These are phyloP conservation scores for Chlorella sp. DNA, from an alignment of 139 green algal genomes.

Conservation along the genomic window DNA sequence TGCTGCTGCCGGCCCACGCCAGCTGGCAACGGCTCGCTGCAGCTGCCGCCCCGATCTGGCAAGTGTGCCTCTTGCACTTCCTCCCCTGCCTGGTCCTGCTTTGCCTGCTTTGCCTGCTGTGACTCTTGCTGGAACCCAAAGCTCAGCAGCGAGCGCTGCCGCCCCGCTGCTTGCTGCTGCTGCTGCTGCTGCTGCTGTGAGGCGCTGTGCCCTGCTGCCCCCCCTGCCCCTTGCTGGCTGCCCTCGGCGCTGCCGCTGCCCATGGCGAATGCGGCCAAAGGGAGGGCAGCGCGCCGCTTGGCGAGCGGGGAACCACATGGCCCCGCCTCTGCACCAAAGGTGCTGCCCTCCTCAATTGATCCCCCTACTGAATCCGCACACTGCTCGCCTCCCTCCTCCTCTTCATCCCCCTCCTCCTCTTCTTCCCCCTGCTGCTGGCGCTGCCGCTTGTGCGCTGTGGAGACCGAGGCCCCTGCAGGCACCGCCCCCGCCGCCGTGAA, in stretches of 20 bases:
- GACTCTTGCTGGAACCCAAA: slow-evolving; percentile 30
- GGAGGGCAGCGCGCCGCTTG: slow-evolving; percentile 29
- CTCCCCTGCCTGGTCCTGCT: neutral
- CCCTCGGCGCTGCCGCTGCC: neutral
- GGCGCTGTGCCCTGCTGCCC: neutral
- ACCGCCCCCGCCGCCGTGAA: neutral
- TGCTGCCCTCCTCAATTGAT: neutral
- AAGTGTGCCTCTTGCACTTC: neutral
- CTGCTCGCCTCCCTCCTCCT: slow-evolving; percentile 1
- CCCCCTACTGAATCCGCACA: neutral
- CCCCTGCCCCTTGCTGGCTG: slow-evolving; percentile 8
- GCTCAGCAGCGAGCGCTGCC: slow-evolving; percentile 35
- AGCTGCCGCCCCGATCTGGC: neutral
- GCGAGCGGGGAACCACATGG: neutral
- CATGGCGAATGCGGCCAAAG: slow-evolving; percentile 35
- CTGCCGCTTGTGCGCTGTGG: neutral
- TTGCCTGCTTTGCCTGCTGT: neutral
- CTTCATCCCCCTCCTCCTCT: slow-evolving; percentile 23
- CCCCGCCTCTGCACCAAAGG: neutral
- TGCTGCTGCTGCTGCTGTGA: slow-evolving; percentile 18
- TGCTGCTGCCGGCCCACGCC: neutral
- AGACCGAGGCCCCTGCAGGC: neutral
- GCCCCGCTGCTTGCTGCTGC: slow-evolving; percentile 14
- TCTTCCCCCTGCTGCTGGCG: neutral
- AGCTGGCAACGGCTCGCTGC: neutral